Evolutionary conservation across 139 green algal species (phyloP).

Genomic region (Picochlorum sp.): DNA sequence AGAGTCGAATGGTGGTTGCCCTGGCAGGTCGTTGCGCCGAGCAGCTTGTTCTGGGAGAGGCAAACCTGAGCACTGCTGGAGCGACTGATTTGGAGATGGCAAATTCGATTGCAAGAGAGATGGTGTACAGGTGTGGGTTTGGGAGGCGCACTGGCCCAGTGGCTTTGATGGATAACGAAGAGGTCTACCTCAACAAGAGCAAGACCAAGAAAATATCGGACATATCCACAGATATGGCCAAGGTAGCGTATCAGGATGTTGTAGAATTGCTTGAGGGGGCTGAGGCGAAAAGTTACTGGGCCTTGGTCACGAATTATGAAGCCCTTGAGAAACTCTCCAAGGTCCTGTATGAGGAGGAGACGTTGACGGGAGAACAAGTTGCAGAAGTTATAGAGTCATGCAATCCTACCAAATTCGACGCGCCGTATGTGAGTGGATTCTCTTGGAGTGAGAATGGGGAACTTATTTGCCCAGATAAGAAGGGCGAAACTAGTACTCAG

Average conservation of each 20-base stretch:
- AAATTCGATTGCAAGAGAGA: constrained; percentile 78
- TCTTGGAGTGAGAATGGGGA: constrained; percentile 29
- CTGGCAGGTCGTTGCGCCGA: constrained; percentile 68
- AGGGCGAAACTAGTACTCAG: neutral
- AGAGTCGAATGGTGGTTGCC: constrained; percentile 64
- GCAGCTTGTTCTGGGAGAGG: constrained; percentile 72
- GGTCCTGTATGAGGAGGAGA: constrained; percentile 29
- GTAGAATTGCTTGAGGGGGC: constrained; percentile 62
- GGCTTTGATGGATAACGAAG: constrained; percentile 56
- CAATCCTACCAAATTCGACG: constrained; percentile 21
- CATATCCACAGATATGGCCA: constrained; percentile 43
- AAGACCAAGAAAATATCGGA: constrained; percentile 25
- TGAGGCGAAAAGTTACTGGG: constrained; percentile 84
- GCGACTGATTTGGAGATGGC: constrained; percentile 39
- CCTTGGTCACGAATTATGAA: constrained; percentile 75
- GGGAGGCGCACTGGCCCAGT: constrained; percentile 55
- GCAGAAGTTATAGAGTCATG: constrained; percentile 18
- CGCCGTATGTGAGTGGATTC: constrained; percentile 33
- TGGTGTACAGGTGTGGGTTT: constrained; percentile 76
- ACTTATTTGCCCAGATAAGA: constrained; percentile 28
- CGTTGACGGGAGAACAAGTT: constrained; percentile 48
- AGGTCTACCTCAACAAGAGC: constrained; percentile 28
- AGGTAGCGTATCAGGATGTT: constrained; percentile 37
- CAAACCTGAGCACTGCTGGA: constrained; percentile 50
- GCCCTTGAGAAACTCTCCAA: constrained; percentile 35